Evolutionary conservation across 352 stramenopile genomes (phyloP).

Genomic region (Phytophthora sojae): DNA sequence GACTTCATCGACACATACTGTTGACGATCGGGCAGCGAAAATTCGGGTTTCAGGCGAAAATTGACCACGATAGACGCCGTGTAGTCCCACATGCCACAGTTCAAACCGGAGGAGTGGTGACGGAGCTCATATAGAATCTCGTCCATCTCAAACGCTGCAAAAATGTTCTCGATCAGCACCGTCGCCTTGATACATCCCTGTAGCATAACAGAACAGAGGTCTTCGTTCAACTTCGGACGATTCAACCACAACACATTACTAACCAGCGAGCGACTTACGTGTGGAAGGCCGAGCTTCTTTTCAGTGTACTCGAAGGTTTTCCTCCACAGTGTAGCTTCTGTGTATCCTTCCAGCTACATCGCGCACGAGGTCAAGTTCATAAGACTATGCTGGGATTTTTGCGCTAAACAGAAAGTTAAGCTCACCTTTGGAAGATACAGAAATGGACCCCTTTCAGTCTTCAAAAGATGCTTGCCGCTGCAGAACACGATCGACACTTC

Average conservation of each 20-base stretch:
- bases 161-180: conserved; percentile 97
- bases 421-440: conserved; percentile 94
- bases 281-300: conserved; percentile 84
- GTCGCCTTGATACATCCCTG: conserved; percentile 89
- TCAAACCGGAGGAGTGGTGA: conserved; percentile 95
- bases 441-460: conserved; percentile 88
- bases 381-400: neutral
- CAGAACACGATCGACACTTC: neutral
- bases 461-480: conserved; percentile 78
- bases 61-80: conserved; percentile 97
- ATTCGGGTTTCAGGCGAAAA: conserved; percentile 83
- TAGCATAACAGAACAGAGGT: neutral
- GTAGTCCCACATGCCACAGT: conserved; percentile 98
- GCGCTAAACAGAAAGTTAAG: neutral
- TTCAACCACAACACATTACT: too few species aligned
- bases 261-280: conserved; percentile 37
- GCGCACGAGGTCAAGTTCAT: conserved; percentile 3
- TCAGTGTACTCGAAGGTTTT: conserved; percentile 95
- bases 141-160: conserved; percentile 97
- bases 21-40: conserved; percentile 93
- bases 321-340: conserved; percentile 96
- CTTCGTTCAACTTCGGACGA: neutral
- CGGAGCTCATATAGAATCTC: conserved; percentile 96
- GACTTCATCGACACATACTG: conserved; percentile 79
- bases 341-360: conserved; percentile 86